A percentile compares a stretch with the other conserved stretches of the same genome.
These are phyloP conservation scores for Ambrosia trifida DNA, from an alignment of 129 eudicot genomes.

Conservation along the genomic window DNA sequence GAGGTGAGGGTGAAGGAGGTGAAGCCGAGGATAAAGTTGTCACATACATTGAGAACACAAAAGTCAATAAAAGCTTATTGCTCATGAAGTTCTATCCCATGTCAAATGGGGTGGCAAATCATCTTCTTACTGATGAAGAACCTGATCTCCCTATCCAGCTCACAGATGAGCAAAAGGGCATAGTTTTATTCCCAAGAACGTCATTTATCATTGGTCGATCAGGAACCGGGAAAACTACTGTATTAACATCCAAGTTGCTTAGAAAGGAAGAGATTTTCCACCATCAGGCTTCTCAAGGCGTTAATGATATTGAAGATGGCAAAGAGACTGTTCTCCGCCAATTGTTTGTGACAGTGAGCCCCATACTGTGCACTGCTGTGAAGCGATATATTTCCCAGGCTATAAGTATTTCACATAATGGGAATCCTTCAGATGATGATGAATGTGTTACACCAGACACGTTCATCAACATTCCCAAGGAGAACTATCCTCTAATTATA, in stretches of 20 bases:
- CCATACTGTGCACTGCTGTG: constrained; percentile 10
- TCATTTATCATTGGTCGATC: neutral
- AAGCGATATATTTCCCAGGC: too few relatives aligned
- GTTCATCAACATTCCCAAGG: neutral
- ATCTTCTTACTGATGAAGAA: too few relatives aligned
- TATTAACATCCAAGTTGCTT: neutral
- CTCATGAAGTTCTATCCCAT: constrained; percentile 15
- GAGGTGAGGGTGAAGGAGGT: too few relatives aligned
- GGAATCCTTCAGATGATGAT: too few relatives aligned
- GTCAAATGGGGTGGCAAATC: neutral
- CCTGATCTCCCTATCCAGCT: too few relatives aligned
- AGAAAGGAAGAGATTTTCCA: neutral
- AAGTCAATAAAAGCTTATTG: constrained; percentile 15
- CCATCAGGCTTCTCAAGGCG: neutral
- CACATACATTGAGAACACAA: neutral
- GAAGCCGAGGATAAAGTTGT: too few relatives aligned
- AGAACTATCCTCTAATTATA: constrained; percentile 9
- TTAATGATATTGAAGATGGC: neutral
- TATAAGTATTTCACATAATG: too few relatives aligned
- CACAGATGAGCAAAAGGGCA: neutral
- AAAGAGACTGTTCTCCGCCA: neutral
- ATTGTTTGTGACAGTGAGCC: constrained; percentile 5
- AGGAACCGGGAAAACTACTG: neutral
- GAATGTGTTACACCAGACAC: too few relatives aligned
- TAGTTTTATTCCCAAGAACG: too few relatives aligned